Conservation (phyloP, 164 flowering plant species). For the Vitis labrusca region DNA sequence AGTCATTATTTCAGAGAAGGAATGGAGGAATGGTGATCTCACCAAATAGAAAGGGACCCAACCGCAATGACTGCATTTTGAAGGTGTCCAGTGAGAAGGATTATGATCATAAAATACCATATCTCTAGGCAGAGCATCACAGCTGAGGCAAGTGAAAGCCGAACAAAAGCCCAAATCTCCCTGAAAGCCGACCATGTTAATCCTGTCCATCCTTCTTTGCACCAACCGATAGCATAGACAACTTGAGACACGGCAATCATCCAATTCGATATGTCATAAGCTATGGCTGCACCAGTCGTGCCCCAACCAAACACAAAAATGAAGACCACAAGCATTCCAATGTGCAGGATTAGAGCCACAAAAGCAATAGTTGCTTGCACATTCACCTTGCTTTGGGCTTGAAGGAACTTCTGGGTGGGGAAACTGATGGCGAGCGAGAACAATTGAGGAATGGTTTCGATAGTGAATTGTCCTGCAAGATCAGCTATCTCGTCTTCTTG, state of each 20-base stretch:
- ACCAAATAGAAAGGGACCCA: too few relatives aligned
- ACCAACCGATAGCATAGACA: slow-evolving; percentile 44
- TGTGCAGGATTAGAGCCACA: slow-evolving; percentile 27
- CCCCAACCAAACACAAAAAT: slow-evolving; percentile 41
- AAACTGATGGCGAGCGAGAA: slow-evolving; percentile 52
- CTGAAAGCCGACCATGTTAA: slow-evolving; percentile 45
- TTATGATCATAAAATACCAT: slow-evolving; percentile 80
- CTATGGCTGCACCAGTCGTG: slow-evolving; percentile 47
- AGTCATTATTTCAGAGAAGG: neutral
- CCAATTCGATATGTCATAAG: slow-evolving; percentile 48
- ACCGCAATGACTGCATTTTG: slow-evolving; percentile 42
- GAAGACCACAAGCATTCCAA: slow-evolving; percentile 36
- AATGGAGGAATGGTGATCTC: neutral
- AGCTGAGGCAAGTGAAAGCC: slow-evolving; percentile 68
- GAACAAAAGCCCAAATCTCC: slow-evolving; percentile 57
- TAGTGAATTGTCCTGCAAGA: slow-evolving; percentile 45
- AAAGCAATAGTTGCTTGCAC: slow-evolving; percentile 43
- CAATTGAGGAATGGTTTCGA: slow-evolving; percentile 43
- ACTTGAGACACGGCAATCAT: slow-evolving; percentile 31
- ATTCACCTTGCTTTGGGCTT: slow-evolving; percentile 61
- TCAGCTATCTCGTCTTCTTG: slow-evolving; percentile 43
- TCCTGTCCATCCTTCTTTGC: slow-evolving; percentile 60
- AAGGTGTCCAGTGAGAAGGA: slow-evolving; percentile 66
- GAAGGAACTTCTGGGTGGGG: slow-evolving; percentile 62
- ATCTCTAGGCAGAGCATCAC: slow-evolving; percentile 86